phyloP scores from a whole-genome alignment of 2,329 filamentous ascomycete genomes.

The Didymella pinodella region DNA sequence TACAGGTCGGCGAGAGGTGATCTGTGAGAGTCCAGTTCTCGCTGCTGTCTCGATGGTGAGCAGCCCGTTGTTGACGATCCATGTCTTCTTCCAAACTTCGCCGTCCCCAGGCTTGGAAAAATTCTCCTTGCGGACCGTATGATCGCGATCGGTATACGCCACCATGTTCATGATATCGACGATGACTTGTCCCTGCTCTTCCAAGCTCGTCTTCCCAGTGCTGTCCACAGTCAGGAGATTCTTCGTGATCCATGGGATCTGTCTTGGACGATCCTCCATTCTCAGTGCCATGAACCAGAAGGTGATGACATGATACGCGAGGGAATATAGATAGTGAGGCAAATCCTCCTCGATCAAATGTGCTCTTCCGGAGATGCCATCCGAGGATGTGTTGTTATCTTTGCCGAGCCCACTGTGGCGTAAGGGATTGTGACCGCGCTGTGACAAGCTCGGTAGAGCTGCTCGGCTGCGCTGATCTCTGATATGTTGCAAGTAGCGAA shows the following conservation, averaged over 20 bases:
- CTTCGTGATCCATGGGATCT: slow-evolving; percentile 89
- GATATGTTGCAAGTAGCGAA: slow-evolving; percentile 90
- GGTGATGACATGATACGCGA: slow-evolving; percentile 93
- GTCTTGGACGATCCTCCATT: slow-evolving; percentile 79
- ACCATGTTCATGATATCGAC: slow-evolving; percentile 94
- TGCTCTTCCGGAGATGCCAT: slow-evolving; percentile 48
- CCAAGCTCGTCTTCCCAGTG: slow-evolving; percentile 75
- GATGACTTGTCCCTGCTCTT: slow-evolving; percentile 92
- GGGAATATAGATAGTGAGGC: slow-evolving; percentile 90
- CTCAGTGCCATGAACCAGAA: slow-evolving; percentile 97
- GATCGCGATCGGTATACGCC: slow-evolving; percentile 83
- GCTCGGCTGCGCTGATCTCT: slow-evolving; percentile 65
- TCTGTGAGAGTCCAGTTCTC: slow-evolving; percentile 71
- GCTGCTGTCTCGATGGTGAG: slow-evolving; percentile 77
- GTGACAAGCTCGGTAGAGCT: slow-evolving; percentile 39
- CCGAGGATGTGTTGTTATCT: slow-evolving; percentile 48
- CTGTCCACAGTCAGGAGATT: slow-evolving; percentile 80
- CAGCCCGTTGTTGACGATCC: slow-evolving; percentile 77
- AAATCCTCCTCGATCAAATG: slow-evolving; percentile 71
- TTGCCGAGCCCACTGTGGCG: slow-evolving; percentile 56
- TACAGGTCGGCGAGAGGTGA: slow-evolving; percentile 76
- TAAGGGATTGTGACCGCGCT: slow-evolving; percentile 48
- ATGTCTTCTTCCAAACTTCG: slow-evolving; percentile 71
- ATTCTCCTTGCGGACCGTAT: slow-evolving; percentile 71
- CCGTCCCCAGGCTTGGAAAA: slow-evolving; percentile 72